These are phyloP conservation scores for Blastobotrys ciferrii DNA, from an alignment of 1,139 yeast species.

Conservation along the genomic window DNA sequence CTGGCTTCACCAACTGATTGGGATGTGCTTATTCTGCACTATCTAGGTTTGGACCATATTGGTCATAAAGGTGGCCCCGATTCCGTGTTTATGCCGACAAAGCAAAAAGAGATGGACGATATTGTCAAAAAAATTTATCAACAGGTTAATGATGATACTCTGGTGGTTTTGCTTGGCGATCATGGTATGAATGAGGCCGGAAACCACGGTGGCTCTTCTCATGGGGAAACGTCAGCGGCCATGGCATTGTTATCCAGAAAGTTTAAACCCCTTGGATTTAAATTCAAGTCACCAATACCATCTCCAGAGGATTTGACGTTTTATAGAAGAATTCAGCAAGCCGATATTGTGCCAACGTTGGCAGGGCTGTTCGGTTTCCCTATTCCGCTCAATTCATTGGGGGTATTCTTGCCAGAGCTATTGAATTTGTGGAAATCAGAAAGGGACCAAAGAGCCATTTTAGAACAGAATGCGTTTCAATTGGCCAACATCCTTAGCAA, in stretches of 20 bases:
- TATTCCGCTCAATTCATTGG: conserved; percentile 82
- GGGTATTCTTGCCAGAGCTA: conserved; percentile 61
- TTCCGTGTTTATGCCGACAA: conserved; percentile 73
- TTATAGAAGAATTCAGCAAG: conserved; percentile 61
- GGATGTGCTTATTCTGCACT: conserved; percentile 88
- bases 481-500: conserved; percentile 35
- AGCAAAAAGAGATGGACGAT: conserved; percentile 82
- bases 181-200: conserved; percentile 92
- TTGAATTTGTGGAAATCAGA: conserved; percentile 50
- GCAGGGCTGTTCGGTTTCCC: conserved; percentile 73
- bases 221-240: conserved; percentile 89
- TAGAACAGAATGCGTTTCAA: conserved; percentile 63
- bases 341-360: conserved; percentile 86
- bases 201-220: conserved; percentile 93
- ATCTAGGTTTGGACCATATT: conserved; percentile 91
- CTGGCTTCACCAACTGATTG: conserved; percentile 46
- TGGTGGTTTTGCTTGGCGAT: conserved; percentile 82
- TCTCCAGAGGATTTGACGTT: conserved; percentile 49
- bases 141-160: conserved; percentile 52
- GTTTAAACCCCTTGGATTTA: conserved; percentile 37
- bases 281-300: conserved; percentile 42
- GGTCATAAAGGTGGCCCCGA: conserved; percentile 96
- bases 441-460: conserved; percentile 42
- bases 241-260: conserved; percentile 65
- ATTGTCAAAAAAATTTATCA: conserved; percentile 56